phyloP scores from a whole-genome alignment of 306 rosid genomes.

The Begonia loranthoides region DNA sequence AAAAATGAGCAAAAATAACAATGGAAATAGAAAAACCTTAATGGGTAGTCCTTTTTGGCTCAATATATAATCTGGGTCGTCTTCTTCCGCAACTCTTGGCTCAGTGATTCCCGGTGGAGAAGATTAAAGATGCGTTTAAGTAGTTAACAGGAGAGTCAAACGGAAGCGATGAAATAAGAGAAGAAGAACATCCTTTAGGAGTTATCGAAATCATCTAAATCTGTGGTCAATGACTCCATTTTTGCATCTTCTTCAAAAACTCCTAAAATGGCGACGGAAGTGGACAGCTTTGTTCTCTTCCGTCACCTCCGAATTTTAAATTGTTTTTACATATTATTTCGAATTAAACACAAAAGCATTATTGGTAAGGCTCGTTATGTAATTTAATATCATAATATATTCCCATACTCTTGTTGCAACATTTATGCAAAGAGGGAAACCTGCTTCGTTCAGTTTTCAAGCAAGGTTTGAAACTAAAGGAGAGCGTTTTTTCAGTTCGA shows the following conservation, averaged over 20 bases:
- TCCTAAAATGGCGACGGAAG: neutral
- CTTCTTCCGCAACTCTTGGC: slow-evolving; percentile 12
- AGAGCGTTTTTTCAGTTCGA: too few relatives aligned
- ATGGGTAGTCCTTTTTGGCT: slow-evolving; percentile 17
- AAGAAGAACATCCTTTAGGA: slow-evolving; percentile 49
- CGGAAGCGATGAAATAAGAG: slow-evolving; percentile 26
- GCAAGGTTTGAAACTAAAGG: too few relatives aligned
- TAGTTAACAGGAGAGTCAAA: slow-evolving; percentile 16
- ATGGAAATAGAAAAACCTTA: slow-evolving; percentile 13
- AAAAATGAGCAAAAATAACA: slow-evolving; percentile 18
- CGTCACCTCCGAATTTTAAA: neutral
- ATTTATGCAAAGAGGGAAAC: too few relatives aligned
- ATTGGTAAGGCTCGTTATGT: too few relatives aligned
- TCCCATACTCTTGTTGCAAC: too few relatives aligned
- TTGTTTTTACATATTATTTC: too few relatives aligned
- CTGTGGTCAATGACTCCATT: slow-evolving; percentile 51
- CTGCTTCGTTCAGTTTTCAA: too few relatives aligned
- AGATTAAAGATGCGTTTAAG: slow-evolving; percentile 16
- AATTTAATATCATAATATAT: too few relatives aligned
- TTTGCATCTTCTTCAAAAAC: neutral
- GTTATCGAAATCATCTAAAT: slow-evolving; percentile 46
- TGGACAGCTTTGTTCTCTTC: neutral
- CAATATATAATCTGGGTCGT: slow-evolving; percentile 30
- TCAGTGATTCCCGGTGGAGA: slow-evolving; percentile 28
- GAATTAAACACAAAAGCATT: too few relatives aligned